A percentile compares a stretch with the other conserved stretches of the same genome.
These are phyloP conservation scores for Cordyceps farinosa DNA, from an alignment of 2,329 filamentous ascomycete species.

Conservation along the genomic window DNA sequence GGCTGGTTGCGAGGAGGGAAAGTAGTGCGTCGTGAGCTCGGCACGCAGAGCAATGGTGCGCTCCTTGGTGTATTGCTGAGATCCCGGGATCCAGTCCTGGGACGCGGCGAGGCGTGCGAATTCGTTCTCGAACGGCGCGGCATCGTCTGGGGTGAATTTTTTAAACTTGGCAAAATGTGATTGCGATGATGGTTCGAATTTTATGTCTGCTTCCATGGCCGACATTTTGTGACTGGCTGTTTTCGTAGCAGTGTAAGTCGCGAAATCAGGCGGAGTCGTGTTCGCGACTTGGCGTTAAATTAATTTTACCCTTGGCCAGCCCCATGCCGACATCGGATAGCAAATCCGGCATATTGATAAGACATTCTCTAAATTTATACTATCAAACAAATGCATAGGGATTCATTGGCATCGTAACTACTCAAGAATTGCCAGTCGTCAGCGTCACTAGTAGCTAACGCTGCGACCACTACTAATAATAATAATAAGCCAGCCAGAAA, in stretches of 20 bases:
- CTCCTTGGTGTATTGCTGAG: conserved; percentile 27
- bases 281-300: neutral
- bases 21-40: conserved; percentile 30
- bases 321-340: neutral
- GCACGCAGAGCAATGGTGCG: conserved; percentile 31
- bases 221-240: neutral
- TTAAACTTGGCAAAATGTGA: conserved; percentile 31
- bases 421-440: too few relatives aligned
- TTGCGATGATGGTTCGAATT: conserved; percentile 24
- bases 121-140: conserved; percentile 30
- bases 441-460: too few relatives aligned
- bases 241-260: neutral
- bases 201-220: neutral
- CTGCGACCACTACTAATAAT: too few relatives aligned
- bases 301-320: neutral
- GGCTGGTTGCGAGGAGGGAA: conserved; percentile 22
- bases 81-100: conserved; percentile 29
- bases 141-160: conserved; percentile 28
- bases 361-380: too few relatives aligned
- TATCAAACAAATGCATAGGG: too few relatives aligned
- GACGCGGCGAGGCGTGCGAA: conserved; percentile 32
- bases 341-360: neutral
- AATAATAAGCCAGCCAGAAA: too few relatives aligned
- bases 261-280: neutral
- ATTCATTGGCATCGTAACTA: too few relatives aligned